Conservation (phyloP, 164 flowering plant species). For the Piper longum region DNA sequence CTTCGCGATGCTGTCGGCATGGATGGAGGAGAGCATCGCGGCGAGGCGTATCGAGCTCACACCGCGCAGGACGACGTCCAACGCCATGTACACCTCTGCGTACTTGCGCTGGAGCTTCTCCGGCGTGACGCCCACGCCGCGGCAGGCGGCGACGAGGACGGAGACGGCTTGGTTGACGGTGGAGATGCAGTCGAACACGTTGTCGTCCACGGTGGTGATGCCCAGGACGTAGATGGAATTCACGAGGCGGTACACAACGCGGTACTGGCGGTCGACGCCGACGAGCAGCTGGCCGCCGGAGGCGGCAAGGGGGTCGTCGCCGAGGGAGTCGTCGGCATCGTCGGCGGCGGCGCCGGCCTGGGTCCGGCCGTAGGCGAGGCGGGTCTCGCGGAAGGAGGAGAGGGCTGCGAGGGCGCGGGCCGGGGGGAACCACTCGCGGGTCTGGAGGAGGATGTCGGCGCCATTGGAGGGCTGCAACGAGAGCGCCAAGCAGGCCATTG, state of each 20-base stretch:
- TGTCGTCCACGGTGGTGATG: constrained; percentile 46
- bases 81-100: constrained; percentile 83
- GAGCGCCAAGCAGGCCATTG: constrained; percentile 85
- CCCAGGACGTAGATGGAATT: constrained; percentile 80
- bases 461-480: constrained; percentile 84
- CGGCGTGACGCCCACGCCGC: constrained; percentile 93
- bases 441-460: constrained; percentile 78
- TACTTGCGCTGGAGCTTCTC: constrained; percentile 76
- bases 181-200: constrained; percentile 84
- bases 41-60: constrained; percentile 72
- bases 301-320: constrained; percentile 90
- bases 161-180: constrained; percentile 87
- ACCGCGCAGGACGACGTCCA: constrained; percentile 75
- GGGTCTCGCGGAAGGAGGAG: constrained; percentile 72
- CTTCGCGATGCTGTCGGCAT: constrained; percentile 81
- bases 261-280: constrained; percentile 77
- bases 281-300: constrained; percentile 86
- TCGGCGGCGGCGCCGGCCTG: constrained; percentile 5
- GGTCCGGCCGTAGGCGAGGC: constrained; percentile 31
- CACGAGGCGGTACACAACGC: constrained; percentile 80
- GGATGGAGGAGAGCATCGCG: constrained; percentile 76
- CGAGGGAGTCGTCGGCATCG: constrained; percentile 32
- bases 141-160: constrained; percentile 80
- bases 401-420: constrained; percentile 84
- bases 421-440: constrained; percentile 98